Conservation (phyloP, 441 rosid species). For the Erodium chrysanthum region DNA sequence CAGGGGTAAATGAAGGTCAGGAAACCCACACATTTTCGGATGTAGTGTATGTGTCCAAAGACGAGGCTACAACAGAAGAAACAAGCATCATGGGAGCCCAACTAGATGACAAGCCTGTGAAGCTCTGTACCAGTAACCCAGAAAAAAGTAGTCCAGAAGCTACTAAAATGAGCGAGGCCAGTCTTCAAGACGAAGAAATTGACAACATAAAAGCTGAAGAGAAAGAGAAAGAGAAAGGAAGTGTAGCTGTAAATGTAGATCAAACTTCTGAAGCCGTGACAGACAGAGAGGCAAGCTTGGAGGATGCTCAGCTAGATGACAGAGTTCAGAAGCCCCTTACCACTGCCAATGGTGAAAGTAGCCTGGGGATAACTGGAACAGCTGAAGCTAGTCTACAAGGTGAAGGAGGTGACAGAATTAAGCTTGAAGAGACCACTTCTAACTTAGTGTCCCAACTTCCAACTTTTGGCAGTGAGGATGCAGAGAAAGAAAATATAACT, state of each 20-base stretch:
- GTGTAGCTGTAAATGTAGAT: neutral
- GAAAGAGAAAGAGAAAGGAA: constrained; percentile 12
- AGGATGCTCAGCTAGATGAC: constrained; percentile 4
- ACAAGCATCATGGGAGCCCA: constrained; percentile 18
- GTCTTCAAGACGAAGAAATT: constrained; percentile 15
- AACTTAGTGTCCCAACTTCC: constrained; percentile 9
- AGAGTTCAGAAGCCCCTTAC: constrained; percentile 1
- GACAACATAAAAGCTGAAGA: constrained; percentile 18
- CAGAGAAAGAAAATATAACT: constrained; percentile 11
- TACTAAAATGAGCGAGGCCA: constrained; percentile 16
- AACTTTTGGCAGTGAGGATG: constrained; percentile 7
- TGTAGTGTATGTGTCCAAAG: neutral
- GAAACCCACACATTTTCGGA: constrained; percentile 5
- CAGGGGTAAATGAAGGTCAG: constrained; percentile 1
- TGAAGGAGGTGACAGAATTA: neutral
- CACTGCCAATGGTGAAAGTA: constrained; percentile 2
- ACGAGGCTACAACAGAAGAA: constrained; percentile 12
- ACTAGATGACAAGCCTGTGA: constrained; percentile 16
- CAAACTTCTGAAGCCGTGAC: constrained; percentile 5
- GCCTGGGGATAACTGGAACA: constrained; percentile 6
- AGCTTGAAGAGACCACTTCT: neutral
- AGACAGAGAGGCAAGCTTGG: constrained; percentile 1
- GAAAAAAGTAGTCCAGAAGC: constrained; percentile 13
- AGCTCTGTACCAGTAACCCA: constrained; percentile 10
- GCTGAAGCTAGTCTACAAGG: neutral